Percentiles rank a stretch among this genome's conserved stretches.
Evolutionary conservation across 331 rosid genomes (phyloP).

Genomic region (Telfairia occidentalis): DNA sequence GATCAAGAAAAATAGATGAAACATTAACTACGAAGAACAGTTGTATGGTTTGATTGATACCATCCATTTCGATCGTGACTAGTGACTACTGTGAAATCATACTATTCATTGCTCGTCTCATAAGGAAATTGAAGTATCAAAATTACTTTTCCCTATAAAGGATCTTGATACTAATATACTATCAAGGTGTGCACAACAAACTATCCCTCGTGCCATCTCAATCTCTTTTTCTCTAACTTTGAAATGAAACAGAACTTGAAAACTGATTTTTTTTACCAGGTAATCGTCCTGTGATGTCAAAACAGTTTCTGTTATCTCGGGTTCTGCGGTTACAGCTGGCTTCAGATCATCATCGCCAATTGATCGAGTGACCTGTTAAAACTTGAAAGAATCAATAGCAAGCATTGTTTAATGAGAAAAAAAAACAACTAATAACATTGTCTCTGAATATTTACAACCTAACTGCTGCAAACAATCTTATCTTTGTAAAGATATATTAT

Average conservation of each 20-base stretch:
- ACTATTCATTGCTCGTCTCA: background rate
- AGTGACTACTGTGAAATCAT: background rate
- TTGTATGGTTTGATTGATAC: background rate
- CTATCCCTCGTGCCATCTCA: background rate
- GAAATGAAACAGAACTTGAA: background rate
- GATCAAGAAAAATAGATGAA: background rate
- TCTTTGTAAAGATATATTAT: background rate
- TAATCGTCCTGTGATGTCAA: conserved; percentile 61
- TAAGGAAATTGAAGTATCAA: background rate
- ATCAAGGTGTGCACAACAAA: background rate
- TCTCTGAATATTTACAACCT: background rate
- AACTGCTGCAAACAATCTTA: background rate
- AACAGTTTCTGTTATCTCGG: conserved; percentile 61
- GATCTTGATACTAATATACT: background rate
- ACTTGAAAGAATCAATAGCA: background rate
- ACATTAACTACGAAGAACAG: background rate
- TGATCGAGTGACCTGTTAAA: conserved; percentile 78
- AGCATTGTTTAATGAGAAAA: background rate
- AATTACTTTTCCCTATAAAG: background rate
- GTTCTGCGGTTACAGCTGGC: conserved; percentile 96
- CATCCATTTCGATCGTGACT: background rate
- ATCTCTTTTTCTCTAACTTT: background rate
- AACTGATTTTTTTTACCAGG: conserved; percentile 38
- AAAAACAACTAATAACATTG: background rate
- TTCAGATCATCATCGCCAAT: conserved; percentile 87